phyloP scores from a whole-genome alignment of 2,329 filamentous ascomycete genomes.

The Neofusicoccum sp. region DNA sequence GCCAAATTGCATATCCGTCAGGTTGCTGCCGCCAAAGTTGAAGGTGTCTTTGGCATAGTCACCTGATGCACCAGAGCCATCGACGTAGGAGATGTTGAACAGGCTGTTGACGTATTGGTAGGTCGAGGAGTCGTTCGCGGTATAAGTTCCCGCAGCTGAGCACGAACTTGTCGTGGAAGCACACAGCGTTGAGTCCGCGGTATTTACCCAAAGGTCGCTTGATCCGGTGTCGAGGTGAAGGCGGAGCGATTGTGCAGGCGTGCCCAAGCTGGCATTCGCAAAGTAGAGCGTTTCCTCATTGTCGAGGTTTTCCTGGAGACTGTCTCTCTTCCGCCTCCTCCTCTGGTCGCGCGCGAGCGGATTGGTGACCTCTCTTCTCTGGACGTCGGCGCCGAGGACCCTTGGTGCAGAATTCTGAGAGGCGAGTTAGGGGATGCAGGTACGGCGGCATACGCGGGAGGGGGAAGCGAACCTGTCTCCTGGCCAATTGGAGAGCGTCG shows the following conservation, averaged over 20 bases:
- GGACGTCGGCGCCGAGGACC: slow-evolving; percentile 51
- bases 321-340: slow-evolving; percentile 34
- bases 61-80: slow-evolving; percentile 72
- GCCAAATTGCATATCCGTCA: slow-evolving; percentile 67
- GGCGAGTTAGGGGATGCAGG: background rate
- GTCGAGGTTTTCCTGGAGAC: slow-evolving; percentile 49
- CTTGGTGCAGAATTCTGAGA: slow-evolving; percentile 30
- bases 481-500: slow-evolving; percentile 29
- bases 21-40: slow-evolving; percentile 53
- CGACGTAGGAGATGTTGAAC: slow-evolving; percentile 87
- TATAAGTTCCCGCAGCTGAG: slow-evolving; percentile 63
- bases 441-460: background rate
- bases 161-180: slow-evolving; percentile 51
- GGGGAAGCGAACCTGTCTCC: slow-evolving; percentile 33
- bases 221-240: slow-evolving; percentile 63
- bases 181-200: slow-evolving; percentile 61
- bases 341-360: slow-evolving; percentile 49
- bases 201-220: slow-evolving; percentile 67
- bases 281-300: slow-evolving; percentile 62
- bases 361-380: slow-evolving; percentile 44
- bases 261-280: slow-evolving; percentile 58
- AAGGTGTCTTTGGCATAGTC: slow-evolving; percentile 79
- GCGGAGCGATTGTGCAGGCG: slow-evolving; percentile 54
- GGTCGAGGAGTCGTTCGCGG: slow-evolving; percentile 69
- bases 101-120: slow-evolving; percentile 69